A percentile compares a stretch with the other conserved stretches of the same genome.
Conservation (phyloP, 164 flowering plant species). For the Magnolia kwangsiensis region DNA sequence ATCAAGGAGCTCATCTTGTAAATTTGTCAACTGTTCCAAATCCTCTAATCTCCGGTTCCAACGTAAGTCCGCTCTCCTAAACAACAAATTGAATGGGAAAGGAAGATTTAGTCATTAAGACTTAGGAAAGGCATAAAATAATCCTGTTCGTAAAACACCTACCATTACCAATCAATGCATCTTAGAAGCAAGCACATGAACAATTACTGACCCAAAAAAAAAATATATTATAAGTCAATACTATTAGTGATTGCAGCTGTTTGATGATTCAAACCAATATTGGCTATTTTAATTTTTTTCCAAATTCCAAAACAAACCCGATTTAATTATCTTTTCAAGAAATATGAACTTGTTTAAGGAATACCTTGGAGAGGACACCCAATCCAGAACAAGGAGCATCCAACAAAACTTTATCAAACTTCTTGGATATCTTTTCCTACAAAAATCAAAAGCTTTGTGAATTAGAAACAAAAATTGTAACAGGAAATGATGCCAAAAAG, state of each 20-base stretch:
- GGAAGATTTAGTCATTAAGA: neutral
- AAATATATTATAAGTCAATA: neutral
- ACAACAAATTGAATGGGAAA: slow-evolving; percentile 6
- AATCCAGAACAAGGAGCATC: slow-evolving; percentile 96
- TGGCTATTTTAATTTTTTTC: neutral
- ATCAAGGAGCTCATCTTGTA: slow-evolving; percentile 88
- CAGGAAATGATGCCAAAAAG: neutral
- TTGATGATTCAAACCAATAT: neutral
- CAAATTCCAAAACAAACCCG: neutral
- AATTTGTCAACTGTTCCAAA: slow-evolving; percentile 58
- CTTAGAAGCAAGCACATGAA: neutral
- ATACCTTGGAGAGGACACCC: slow-evolving; percentile 93
- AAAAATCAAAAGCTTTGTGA: neutral
- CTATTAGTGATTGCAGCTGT: neutral
- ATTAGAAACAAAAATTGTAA: neutral
- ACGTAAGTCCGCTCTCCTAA: slow-evolving; percentile 85
- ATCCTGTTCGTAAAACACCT: neutral
- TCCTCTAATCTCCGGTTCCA: slow-evolving; percentile 88
- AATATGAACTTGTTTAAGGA: neutral
- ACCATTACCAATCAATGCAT: neutral
- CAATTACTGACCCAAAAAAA: neutral
- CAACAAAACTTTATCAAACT: slow-evolving; percentile 73
- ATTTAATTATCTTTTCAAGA: neutral
- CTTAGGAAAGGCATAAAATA: neutral
- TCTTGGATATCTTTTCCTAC: slow-evolving; percentile 44